These are phyloP conservation scores for Aspergillus sp. DNA, from an alignment of 2,329 filamentous ascomycete genomes.

Conservation along the genomic window DNA sequence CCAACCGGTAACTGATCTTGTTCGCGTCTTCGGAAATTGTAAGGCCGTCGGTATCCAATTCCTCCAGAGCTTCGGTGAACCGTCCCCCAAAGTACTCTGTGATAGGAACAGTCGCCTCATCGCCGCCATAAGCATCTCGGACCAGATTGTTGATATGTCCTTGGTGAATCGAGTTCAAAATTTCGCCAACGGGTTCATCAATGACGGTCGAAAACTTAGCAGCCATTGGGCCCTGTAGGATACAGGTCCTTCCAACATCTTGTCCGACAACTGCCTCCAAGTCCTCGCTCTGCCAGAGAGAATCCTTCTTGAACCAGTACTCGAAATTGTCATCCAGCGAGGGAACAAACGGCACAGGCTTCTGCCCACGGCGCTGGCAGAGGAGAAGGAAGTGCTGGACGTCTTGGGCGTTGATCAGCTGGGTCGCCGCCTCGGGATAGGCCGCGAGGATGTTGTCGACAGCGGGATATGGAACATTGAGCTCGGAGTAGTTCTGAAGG, in stretches of 20 bases:
- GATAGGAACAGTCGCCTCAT: slow-evolving; percentile 75
- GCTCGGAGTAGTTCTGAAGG: slow-evolving; percentile 87
- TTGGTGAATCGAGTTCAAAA: slow-evolving; percentile 87
- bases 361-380: slow-evolving; percentile 89
- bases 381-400: slow-evolving; percentile 95
- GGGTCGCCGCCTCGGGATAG: slow-evolving; percentile 84
- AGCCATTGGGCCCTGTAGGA: slow-evolving; percentile 91
- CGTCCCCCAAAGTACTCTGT: slow-evolving; percentile 97
- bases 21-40: slow-evolving; percentile 77
- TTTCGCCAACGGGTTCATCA: slow-evolving; percentile 93
- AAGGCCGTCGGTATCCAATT: slow-evolving; percentile 82
- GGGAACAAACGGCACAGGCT: slow-evolving; percentile 95
- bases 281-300: slow-evolving; percentile 98
- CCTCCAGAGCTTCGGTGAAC: slow-evolving; percentile 69
- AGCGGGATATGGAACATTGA: slow-evolving; percentile 77
- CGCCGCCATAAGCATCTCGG: slow-evolving; percentile 76
- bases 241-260: slow-evolving; percentile 94
- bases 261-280: slow-evolving; percentile 93
- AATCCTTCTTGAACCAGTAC: slow-evolving; percentile 99
- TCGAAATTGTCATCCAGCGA: slow-evolving; percentile 97
- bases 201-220: slow-evolving; percentile 86
- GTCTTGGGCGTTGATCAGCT: slow-evolving; percentile 97
- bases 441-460: slow-evolving; percentile 78
- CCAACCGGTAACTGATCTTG: slow-evolving; percentile 84
- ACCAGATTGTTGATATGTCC: slow-evolving; percentile 82